phyloP scores from a whole-genome alignment of 202 grass and related monocot genomes.

The Carex arenaria region DNA sequence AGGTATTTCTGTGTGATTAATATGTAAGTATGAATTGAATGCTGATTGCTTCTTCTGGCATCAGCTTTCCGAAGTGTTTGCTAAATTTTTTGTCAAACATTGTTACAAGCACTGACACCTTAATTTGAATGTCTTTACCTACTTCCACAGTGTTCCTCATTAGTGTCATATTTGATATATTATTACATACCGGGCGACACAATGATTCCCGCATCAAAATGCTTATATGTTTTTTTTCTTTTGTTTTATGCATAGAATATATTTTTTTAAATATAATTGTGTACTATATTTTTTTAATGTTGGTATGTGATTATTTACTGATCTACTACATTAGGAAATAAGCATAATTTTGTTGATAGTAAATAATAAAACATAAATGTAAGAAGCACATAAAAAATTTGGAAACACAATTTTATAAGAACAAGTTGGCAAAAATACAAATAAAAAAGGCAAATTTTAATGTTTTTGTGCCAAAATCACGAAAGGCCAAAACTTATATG shows the following conservation, averaged over 20 bases:
- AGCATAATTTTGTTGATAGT: neutral
- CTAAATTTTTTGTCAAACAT: neutral
- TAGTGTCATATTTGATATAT: neutral
- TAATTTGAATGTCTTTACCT: neutral
- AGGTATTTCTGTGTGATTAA: neutral
- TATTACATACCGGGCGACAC: neutral
- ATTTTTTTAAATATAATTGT: neutral
- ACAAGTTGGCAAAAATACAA: neutral
- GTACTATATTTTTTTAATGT: neutral
- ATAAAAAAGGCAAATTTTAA: neutral
- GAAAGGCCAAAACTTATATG: neutral
- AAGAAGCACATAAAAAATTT: neutral
- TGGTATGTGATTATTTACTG: neutral
- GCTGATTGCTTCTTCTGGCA: neutral
- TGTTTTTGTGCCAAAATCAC: neutral
- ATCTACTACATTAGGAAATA: neutral
- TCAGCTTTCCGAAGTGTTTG: neutral
- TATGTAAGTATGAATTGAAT: neutral
- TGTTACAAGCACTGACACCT: slow-evolving; percentile 1
- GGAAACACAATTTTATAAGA: neutral
- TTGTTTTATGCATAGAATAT: neutral
- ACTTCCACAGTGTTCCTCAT: neutral
- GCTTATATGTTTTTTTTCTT: neutral
- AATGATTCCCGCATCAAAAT: neutral
- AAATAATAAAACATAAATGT: neutral